Evolutionary conservation across 345 rosid species (phyloP), one percentile per base, ranked within the genome.

Genomic region (Aquilaria yunnanensis): DNA sequence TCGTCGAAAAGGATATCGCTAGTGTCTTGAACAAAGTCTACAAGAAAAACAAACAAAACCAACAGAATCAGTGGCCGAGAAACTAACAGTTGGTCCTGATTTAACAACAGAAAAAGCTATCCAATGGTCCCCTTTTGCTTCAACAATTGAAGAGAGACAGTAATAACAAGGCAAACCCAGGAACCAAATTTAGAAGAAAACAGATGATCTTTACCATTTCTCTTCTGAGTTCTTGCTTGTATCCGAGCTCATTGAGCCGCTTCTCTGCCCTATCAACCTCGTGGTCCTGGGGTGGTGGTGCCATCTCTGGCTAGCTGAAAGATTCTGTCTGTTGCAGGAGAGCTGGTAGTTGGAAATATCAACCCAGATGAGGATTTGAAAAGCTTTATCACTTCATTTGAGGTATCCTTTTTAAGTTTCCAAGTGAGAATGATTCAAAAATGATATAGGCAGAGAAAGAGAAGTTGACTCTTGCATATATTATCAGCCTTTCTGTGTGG

Each of bases 251-350:
- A 56, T 81, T 81, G 14, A 81, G 83, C 52, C 89, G 75, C 70
- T 81, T 84, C 75, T 84, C 86, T n/a, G 84, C 89, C 0, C 84
- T 71, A 81, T 81, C 89, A 85, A 83, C 74, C n/a, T 59, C 75
- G 61, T 23, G 63, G 56, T 3, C 43, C 43, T 37, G 43, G 43
- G 7, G 43, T 37, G 30, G 23, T 48, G 9, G 46, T 41, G 47
- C 12, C 41, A 54, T 13, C 56, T 50, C 32, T 0, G 57, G 23
- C 23, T 23, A 23, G 23, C 23, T 23, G 23, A 57, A 41, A 45
- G 63, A 23, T 57, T 43, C 54, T 31, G 29, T 51, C 10, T 37
- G 32, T 37, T 46, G 12, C 53, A 10, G 14, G 32, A 54, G 8
- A 14, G 57, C 10, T 8, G 10, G 51, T 4, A n/a, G 23, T 32